Conservation (phyloP, 2,329 filamentous ascomycete genomes). For the Pseudogymnoascus verrucosus region DNA sequence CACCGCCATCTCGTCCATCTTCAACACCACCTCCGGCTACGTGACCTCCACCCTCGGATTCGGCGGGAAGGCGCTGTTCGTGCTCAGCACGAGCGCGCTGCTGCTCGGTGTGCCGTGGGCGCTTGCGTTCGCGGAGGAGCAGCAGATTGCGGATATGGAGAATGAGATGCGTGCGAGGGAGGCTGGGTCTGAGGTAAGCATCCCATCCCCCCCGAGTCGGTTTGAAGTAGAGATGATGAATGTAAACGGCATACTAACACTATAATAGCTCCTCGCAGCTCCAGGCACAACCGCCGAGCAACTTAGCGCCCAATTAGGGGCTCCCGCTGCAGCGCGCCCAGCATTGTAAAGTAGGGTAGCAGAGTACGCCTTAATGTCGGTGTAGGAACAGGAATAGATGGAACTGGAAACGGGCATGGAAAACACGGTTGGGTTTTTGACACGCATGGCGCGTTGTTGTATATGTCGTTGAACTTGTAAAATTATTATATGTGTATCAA, state of each 20-base stretch:
- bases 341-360: neutral
- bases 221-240: neutral
- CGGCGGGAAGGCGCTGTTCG: conserved; percentile 81
- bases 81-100: conserved; percentile 81
- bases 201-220: too few species aligned
- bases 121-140: conserved; percentile 87
- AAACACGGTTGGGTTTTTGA: neutral
- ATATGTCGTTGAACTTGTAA: conserved; percentile 1
- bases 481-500: conserved; percentile 7
- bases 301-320: conserved; percentile 2
- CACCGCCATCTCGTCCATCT: conserved; percentile 55
- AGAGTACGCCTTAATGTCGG: neutral
- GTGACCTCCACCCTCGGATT: conserved; percentile 57
- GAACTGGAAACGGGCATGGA: conserved; percentile 1
- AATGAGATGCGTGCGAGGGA: conserved; percentile 94
- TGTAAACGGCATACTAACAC: neutral
- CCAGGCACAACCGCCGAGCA: neutral
- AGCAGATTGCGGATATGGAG: conserved; percentile 96
- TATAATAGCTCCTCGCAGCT: neutral
- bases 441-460: neutral
- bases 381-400: conserved; percentile 1
- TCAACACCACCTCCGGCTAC: conserved; percentile 46
- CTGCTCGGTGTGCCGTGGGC: conserved; percentile 90
- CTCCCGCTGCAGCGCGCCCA: neutral
- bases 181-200: conserved; percentile 72